Evolutionary conservation across 140 eudicot species (phyloP).

Genomic region (Senecio squalidus): DNA sequence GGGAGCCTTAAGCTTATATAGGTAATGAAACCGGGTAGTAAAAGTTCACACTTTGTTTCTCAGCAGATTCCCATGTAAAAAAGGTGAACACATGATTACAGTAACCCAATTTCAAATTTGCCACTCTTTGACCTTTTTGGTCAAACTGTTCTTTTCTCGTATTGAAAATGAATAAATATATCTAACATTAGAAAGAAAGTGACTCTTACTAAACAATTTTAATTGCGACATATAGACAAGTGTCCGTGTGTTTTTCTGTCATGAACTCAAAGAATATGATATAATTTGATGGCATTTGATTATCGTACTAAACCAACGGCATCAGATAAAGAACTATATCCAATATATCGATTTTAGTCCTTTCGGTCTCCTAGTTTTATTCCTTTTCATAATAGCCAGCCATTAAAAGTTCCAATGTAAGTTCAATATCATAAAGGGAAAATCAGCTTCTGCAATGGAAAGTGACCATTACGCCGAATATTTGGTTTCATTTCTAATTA

Average conservation of each 20-base stretch:
- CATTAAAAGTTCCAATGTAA: slow-evolving; percentile 5
- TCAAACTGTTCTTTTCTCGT: neutral
- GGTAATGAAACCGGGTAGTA: slow-evolving; percentile 1
- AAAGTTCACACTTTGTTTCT: slow-evolving; percentile 9
- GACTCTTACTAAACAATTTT: no score
- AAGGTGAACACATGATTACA: slow-evolving; percentile 13
- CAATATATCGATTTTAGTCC: slow-evolving; percentile 1
- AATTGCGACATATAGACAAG: slow-evolving; percentile 20
- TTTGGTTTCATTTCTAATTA: no score
- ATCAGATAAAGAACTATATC: slow-evolving; percentile 20
- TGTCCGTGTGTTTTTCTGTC: neutral
- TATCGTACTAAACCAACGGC: slow-evolving; percentile 11
- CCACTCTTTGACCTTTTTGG: slow-evolving; percentile 14
- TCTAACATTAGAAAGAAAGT: no score
- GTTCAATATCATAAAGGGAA: slow-evolving; percentile 4
- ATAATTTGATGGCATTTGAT: neutral
- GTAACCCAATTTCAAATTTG: slow-evolving; percentile 16
- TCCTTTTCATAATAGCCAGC: slow-evolving; percentile 13
- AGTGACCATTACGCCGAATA: slow-evolving; percentile 3
- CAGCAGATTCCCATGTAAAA: slow-evolving; percentile 5
- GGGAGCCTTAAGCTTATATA: slow-evolving; percentile 35
- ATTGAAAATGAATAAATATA: neutral
- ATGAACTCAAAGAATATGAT: slow-evolving; percentile 20
- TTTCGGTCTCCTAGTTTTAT: slow-evolving; percentile 16
- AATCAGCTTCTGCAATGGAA: slow-evolving; percentile 13